Base-by-base conservation (phyloP, 2,329 filamentous ascomycete genomes). In the Exserohilum rostratum region DNA sequence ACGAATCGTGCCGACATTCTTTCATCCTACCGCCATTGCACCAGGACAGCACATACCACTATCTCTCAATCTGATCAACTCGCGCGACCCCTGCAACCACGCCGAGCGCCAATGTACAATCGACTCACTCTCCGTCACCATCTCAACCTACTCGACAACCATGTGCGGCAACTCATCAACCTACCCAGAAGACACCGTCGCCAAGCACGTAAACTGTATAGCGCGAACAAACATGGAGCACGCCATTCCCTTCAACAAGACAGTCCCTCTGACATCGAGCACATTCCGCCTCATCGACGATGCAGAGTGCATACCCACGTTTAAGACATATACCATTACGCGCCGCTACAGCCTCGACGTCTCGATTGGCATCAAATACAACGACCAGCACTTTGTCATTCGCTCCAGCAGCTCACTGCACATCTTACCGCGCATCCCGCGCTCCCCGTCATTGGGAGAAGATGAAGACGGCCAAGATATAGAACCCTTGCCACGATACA, bases 31-130 rank as follows among this genome's bases (percentile, higher is more conserved):
- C 25, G 60, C 53, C 30, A 61, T 73, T 18, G 57, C 66, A 4
- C 69, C 72, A 6, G 70, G 70, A 13, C 68, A 74, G 39, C 62
- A 70, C 27, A 74, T 75, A 12, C 69, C 68, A 3, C 50, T 75
- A 2, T 53, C 60, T 3, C 54, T 75, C 3, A 65, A 58, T 2
- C 45, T 75, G 9, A 29, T 59, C 6, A 67, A 72, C 17, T 61
- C 57, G 7, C 61, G 62, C 9, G 64, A 67, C 27, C 49, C 57
- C 4, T 22, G 35, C 25, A 62, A 68, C n/a, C 53, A 65, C 29
- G 46, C 58, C 15, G 55, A 65, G 40, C 55, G 46, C 29, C 50
- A 58, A 35, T 73, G 69, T 46, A 60, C 46, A 17, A 54, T 75
- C 13, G 68, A 72, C 29, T 68, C 67, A 0, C 42, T 75, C 0